A percentile compares a stretch with the other conserved stretches of the same genome.
Evolutionary conservation across 202 grass and related monocot species (phyloP).

Genomic region (Setaria viridis): DNA sequence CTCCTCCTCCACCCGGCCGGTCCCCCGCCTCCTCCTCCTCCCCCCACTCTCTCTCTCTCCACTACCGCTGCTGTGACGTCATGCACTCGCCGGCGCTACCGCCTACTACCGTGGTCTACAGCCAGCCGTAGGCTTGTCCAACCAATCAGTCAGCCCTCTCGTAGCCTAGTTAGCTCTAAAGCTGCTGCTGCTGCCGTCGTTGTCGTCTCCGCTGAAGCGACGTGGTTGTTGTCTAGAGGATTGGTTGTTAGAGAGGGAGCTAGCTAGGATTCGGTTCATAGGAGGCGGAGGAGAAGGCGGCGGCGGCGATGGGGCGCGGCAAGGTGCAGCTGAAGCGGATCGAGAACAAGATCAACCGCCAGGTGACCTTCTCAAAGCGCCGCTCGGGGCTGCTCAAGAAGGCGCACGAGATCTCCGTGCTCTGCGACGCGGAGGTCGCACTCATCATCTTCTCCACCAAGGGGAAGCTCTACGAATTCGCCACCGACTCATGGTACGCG

Average conservation of each 20-base stretch:
- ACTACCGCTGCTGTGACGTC: background rate
- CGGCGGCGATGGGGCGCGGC: conserved; percentile 78
- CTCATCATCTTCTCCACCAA: conserved; percentile 96
- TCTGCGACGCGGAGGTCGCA: conserved; percentile 91
- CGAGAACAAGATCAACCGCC: conserved; percentile 96
- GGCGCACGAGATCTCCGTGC: conserved; percentile 93
- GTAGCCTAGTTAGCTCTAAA: background rate
- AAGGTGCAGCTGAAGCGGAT: conserved; percentile 95
- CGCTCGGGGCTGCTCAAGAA: conserved; percentile 84
- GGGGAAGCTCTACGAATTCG: conserved; percentile 94
- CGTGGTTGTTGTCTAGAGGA: background rate
- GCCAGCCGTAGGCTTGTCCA: background rate
- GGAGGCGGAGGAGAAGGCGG: background rate
- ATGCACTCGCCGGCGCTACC: conserved; percentile 4
- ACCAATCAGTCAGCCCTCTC: background rate
- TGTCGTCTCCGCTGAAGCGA: background rate
- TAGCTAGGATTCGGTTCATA: background rate
- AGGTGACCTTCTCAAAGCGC: conserved; percentile 96
- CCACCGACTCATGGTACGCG: conserved; percentile 68
- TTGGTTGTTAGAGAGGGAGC: background rate
- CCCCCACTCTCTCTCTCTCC: background rate
- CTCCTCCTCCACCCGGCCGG: background rate
- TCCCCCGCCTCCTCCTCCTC: background rate
- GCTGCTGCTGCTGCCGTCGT: background rate
- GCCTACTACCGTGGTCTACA: background rate